phyloP scores from a whole-genome alignment of 73 alveolate genomes.

The Urostyla sp. region DNA sequence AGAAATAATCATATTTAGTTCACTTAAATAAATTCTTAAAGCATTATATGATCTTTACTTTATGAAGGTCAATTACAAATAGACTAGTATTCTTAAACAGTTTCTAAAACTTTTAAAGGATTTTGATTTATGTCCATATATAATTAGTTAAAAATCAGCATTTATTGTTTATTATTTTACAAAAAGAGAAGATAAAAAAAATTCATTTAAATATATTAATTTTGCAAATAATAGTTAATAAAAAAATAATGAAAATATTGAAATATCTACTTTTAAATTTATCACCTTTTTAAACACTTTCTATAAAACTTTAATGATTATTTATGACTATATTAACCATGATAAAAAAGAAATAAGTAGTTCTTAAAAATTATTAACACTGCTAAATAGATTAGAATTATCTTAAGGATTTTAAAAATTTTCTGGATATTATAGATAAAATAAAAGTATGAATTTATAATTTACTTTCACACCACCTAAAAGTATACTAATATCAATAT shows the following conservation, averaged over 20 bases:
- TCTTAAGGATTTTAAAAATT: conserved; percentile 8
- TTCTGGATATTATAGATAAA: conserved; percentile 5
- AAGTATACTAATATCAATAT: too few species aligned
- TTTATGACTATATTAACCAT: background rate
- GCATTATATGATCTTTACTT: conserved; percentile 23
- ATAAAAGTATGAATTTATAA: background rate
- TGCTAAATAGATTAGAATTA: conserved; percentile 22
- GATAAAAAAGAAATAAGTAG: background rate
- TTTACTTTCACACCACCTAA: too few species aligned
- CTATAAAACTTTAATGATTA: background rate
- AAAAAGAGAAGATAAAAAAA: background rate
- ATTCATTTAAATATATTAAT: background rate
- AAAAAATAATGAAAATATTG: background rate
- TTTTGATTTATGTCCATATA: conserved; percentile 30
- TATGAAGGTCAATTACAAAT: background rate
- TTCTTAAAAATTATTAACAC: background rate
- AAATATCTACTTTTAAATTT: background rate
- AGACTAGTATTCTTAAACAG: background rate
- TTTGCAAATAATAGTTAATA: background rate
- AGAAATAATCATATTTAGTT: background rate
- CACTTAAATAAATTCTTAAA: background rate
- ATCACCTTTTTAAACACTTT: background rate
- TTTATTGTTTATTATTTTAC: conserved; percentile 22
- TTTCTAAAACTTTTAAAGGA: conserved; percentile 1
- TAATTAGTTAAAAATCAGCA: conserved; percentile 1